Base-by-base conservation (phyloP, 1,139 yeast species). In the Wickerhamiella infanticola region DNA sequence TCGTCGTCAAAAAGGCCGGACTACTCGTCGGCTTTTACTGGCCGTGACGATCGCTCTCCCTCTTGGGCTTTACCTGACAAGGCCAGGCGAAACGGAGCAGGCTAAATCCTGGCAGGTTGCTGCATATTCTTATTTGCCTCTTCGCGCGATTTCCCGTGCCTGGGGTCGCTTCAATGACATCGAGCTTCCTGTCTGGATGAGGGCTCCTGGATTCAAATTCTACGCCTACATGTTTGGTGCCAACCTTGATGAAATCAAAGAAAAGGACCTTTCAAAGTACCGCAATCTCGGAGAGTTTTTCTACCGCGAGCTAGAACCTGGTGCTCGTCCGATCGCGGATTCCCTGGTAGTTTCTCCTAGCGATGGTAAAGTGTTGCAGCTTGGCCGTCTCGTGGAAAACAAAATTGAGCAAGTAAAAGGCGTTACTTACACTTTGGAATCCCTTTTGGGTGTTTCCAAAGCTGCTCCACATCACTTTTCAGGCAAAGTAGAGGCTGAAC, bases 321-420 rank as follows among this genome's bases (percentile, higher is more conserved):
- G 84, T 24, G 77, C 72, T 1, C 73, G 99, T 54, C 94, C 95
- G 1, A 66, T 90, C 37, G 82, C 77, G 45, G 72, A 73, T 23
- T 69, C 79, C 6, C 60, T 66, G 9, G 63, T 90, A 46, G 94
- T 81, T 6, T 80, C 94, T 36, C 99, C 99, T 3, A 79, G 95
- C 43, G 99, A 93, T 63, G 99, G 99, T 29, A 81, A 75, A 53
- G 81, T 93, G 6, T 68, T 93, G 50, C 88, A 85, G 56, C 73
- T 84, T 53, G 99, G 99, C 39, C 49, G 49, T 44, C 48, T 54
- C 7, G 68, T 76, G 27, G 85, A 88, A 45, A 65, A 69, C 49
- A 84, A 81, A 55, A 86, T 93, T 50, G 97, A 90, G 63, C 97
- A 90, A 62, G 97, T 93, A 43, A 93, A 93, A 65, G 99, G 98